These are phyloP conservation scores for Mucor mucedo DNA, from an alignment of 371 early-diverging fungal species.

Conservation along the genomic window DNA sequence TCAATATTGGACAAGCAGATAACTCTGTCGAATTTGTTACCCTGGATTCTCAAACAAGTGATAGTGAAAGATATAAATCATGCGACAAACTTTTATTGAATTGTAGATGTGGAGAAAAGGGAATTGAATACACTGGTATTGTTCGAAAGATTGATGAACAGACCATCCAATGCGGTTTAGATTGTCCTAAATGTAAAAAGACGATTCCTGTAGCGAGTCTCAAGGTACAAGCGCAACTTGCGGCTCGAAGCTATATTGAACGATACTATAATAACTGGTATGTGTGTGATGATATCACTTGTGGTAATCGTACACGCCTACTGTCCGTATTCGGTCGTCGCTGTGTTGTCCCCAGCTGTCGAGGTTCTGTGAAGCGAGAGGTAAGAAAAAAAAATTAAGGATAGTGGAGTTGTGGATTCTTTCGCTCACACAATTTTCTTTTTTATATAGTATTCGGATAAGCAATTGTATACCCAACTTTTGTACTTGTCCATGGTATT, in stretches of 20 bases:
- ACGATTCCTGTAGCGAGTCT: slow-evolving; percentile 49
- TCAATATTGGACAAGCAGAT: slow-evolving; percentile 19
- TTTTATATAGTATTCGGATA: slow-evolving; percentile 45
- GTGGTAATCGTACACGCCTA: slow-evolving; percentile 64
- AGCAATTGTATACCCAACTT: slow-evolving; percentile 55
- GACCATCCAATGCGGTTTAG: slow-evolving; percentile 45
- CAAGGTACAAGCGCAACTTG: slow-evolving; percentile 63
- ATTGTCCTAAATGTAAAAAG: slow-evolving; percentile 66
- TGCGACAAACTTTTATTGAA: slow-evolving; percentile 61
- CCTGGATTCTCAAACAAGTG: slow-evolving; percentile 82
- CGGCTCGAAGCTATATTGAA: slow-evolving; percentile 70
- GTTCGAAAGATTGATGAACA: slow-evolving; percentile 34
- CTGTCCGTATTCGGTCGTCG: slow-evolving; percentile 77
- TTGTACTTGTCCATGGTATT: slow-evolving; percentile 49
- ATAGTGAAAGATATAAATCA: slow-evolving; percentile 83
- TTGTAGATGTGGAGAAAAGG: slow-evolving; percentile 70
- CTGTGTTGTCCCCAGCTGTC: slow-evolving; percentile 72
- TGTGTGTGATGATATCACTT: slow-evolving; percentile 80
- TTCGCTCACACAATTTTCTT: too few species aligned
- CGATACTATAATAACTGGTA: slow-evolving; percentile 75
- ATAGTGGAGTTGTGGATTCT: too few species aligned
- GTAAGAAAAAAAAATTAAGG: slow-evolving; percentile 29
- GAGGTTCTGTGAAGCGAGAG: slow-evolving; percentile 69
- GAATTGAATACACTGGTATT: slow-evolving; percentile 62
- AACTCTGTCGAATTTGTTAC: slow-evolving; percentile 69